phyloP scores from a whole-genome alignment of 1,284 basidiomycete genomes.

The Calocybe gambosa region DNA sequence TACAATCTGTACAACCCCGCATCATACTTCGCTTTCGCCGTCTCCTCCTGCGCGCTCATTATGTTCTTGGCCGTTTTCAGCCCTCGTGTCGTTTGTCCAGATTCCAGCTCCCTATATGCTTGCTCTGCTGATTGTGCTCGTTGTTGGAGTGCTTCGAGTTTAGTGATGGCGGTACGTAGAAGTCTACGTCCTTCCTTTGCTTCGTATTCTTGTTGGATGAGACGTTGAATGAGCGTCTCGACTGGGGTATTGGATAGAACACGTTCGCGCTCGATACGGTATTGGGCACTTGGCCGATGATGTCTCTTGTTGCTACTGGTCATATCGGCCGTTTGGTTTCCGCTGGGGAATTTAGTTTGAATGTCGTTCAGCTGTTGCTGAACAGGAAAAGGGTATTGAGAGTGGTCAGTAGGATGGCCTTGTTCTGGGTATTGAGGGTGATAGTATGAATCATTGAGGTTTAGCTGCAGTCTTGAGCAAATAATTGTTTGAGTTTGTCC shows the following conservation, averaged over 20 bases:
- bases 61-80: constrained; percentile 22
- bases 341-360: background rate
- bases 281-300: constrained; percentile 11
- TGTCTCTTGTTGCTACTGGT: no score
- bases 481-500: background rate
- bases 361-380: background rate
- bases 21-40: constrained; percentile 23
- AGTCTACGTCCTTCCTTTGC: constrained; percentile 23
- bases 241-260: constrained; percentile 21
- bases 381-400: background rate
- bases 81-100: constrained; percentile 20
- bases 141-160: constrained; percentile 22
- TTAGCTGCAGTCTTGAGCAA: background rate
- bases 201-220: constrained; percentile 23
- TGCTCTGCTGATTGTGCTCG: constrained; percentile 21
- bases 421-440: background rate
- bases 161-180: constrained; percentile 22
- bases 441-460: constrained; percentile 2
- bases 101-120: constrained; percentile 19
- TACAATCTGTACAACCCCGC: constrained; percentile 23
- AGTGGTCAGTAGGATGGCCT: background rate
- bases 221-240: constrained; percentile 22
- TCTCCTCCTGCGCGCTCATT: constrained; percentile 24
- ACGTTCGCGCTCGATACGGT: constrained; percentile 20
- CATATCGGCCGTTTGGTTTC: background rate